Conservation (phyloP, 106 monocot genomes). For the Phalaenopsis equestris region DNA sequence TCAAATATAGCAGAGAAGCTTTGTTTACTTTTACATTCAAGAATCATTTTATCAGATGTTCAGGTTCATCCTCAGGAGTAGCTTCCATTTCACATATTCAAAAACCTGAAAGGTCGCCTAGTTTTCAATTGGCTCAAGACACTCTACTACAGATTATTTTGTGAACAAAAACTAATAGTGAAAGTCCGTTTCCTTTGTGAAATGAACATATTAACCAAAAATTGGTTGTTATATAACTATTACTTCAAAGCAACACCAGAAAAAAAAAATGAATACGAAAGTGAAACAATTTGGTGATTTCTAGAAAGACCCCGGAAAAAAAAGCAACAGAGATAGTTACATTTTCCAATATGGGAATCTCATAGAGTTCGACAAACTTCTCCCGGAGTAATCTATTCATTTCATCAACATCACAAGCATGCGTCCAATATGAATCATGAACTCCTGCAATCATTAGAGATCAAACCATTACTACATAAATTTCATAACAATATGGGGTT, state of each 20-base stretch:
- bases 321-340: slow-evolving; percentile 18
- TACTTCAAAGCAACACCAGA: neutral
- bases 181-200: neutral
- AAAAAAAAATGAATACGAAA: neutral
- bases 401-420: slow-evolving; percentile 85
- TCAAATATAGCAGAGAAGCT: too few relatives aligned
- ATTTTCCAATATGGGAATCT: slow-evolving; percentile 80
- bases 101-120: too few relatives aligned
- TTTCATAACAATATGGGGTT: neutral
- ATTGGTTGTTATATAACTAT: neutral
- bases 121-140: too few relatives aligned
- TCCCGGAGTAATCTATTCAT: slow-evolving; percentile 85
- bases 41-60: too few relatives aligned
- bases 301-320: neutral
- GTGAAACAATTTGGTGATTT: neutral
- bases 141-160: too few relatives aligned
- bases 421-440: slow-evolving; percentile 96
- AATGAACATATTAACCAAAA: neutral
- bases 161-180: neutral
- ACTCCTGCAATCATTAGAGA: slow-evolving; percentile 53
- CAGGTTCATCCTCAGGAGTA: too few relatives aligned
- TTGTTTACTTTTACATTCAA: too few relatives aligned
- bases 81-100: too few relatives aligned
- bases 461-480: neutral
- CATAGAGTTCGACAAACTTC: slow-evolving; percentile 92